A percentile compares a stretch with the other conserved stretches of the same genome.
Evolutionary conservation across 108 stramenopile species (phyloP).

Genomic region (Craspedostauros australis): DNA sequence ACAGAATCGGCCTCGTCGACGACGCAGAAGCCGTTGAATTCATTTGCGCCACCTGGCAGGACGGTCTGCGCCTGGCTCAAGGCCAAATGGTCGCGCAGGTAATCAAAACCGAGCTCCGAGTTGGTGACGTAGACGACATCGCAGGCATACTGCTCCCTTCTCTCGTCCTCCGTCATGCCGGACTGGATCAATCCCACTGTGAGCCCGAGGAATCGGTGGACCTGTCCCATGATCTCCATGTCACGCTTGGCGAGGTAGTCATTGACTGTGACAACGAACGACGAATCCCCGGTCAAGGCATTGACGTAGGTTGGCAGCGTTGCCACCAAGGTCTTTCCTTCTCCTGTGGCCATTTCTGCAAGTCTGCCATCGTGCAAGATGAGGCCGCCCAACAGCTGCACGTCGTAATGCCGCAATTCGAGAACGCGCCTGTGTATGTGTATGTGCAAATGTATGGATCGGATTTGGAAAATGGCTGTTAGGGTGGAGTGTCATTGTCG

Average conservation of each 20-base stretch:
- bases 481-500: not conserved
- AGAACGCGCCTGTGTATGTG: constrained; percentile 61
- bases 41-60: constrained; percentile 56
- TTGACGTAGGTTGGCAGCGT: constrained; percentile 86
- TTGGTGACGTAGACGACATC: constrained; percentile 96
- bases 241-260: constrained; percentile 94
- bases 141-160: constrained; percentile 77
- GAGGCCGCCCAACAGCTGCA: constrained; percentile 89
- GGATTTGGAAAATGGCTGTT: no score
- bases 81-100: constrained; percentile 85
- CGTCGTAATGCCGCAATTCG: constrained; percentile 92
- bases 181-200: constrained; percentile 91
- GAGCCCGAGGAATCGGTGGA: constrained; percentile 88
- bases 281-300: constrained; percentile 65
- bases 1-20: constrained; percentile 97
- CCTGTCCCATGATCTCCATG: constrained; percentile 93
- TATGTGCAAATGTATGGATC: not conserved
- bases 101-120: constrained; percentile 94
- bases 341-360: constrained; percentile 96
- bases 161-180: constrained; percentile 74
- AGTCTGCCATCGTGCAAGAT: constrained; percentile 86
- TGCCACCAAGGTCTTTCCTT: constrained; percentile 94
- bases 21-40: constrained; percentile 84
- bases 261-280: constrained; percentile 90
- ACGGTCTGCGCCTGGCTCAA: constrained; percentile 76